Percentiles rank a stretch among this genome's conserved stretches.
phyloP scores from a whole-genome alignment of 2,329 filamentous ascomycete genomes.

The Endoconidiophora polonica region DNA sequence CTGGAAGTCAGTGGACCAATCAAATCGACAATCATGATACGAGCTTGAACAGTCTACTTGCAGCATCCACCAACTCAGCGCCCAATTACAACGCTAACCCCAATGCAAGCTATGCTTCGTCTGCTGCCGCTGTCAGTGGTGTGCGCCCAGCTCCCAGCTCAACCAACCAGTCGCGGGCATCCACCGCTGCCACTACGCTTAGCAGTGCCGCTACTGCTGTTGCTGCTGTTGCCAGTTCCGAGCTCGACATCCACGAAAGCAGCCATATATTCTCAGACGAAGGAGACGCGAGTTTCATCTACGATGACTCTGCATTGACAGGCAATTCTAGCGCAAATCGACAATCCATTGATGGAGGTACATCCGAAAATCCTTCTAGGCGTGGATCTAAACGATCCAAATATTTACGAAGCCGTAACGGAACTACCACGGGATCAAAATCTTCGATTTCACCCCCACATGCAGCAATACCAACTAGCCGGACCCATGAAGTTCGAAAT shows the following conservation, averaged over 20 bases:
- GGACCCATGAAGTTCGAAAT: neutral
- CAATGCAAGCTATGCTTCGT: neutral
- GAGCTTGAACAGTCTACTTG: constrained; percentile 1
- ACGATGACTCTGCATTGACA: constrained; percentile 9
- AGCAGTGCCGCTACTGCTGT: neutral
- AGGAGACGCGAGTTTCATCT: constrained; percentile 7
- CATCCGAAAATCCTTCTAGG: neutral
- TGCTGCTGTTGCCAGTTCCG: neutral
- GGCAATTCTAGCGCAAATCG: neutral
- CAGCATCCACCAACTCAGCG: neutral
- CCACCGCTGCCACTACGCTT: neutral
- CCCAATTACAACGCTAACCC: neutral
- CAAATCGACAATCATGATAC: constrained; percentile 5
- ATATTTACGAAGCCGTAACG: constrained; percentile 12
- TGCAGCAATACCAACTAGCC: neutral
- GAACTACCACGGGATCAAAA: constrained; percentile 1
- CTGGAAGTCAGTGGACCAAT: neutral
- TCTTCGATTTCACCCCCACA: constrained; percentile 1
- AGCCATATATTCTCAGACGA: constrained; percentile 11
- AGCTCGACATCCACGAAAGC: constrained; percentile 3
- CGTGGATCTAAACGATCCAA: constrained; percentile 10
- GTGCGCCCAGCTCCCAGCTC: neutral
- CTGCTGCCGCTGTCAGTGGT: neutral
- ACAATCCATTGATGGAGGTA: constrained; percentile 1
- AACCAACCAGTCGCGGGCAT: neutral